Evolutionary conservation across 495 filamentous ascomycete genomes (phyloP), one percentile per base, ranked within the genome.

Genomic region (Hyaloscypha bicolor): DNA sequence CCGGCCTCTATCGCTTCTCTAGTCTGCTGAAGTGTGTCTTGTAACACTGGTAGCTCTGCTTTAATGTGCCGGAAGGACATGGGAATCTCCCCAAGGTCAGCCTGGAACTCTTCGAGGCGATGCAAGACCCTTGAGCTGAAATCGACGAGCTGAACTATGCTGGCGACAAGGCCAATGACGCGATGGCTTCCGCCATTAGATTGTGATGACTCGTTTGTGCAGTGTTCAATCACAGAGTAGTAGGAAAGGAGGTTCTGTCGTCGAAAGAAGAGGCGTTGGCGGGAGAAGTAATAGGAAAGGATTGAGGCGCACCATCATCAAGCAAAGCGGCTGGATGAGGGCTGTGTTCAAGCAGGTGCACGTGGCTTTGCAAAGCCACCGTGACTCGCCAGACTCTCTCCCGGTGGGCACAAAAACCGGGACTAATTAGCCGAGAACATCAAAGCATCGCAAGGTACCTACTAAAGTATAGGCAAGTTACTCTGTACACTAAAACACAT

Each of bases 151-250:
- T 75, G 70, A 56, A 69, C 61, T 33, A 76, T 72, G 57, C 65
- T 74, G 25, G 75, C 66, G 4, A 73, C 61, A n/a, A 77, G 37
- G 63, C 73, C 57, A 60, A 76, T 64, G 14, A 70, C 68, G 73
- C 76, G 45, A 79, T 63, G 5, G 71, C 74, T 70, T 79, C 76
- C 5, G 76, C 76, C 76, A 79, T 79, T 3, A 62, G 22, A 60
- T 4, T 59, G 25, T 39, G 33, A 45, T 61, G 25, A 45, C 21
- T n/a, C 25, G 33, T 16, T 61, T 14, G 25, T 61, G 59, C 59
- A 42, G 59, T 61, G 32, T 37, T 22, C 35, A 45, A 33, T 21
- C 59, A 61, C 59, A 39, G 59, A 61, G 35, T 21, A 45, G 59
- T 61, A 30, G 59, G 22, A 58, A 37, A 37, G 33, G 33, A 37